Percentiles rank a stretch among this genome's conserved stretches.
phyloP scores from a whole-genome alignment of 179 eudicot species.

The Spinacia oleracea region DNA sequence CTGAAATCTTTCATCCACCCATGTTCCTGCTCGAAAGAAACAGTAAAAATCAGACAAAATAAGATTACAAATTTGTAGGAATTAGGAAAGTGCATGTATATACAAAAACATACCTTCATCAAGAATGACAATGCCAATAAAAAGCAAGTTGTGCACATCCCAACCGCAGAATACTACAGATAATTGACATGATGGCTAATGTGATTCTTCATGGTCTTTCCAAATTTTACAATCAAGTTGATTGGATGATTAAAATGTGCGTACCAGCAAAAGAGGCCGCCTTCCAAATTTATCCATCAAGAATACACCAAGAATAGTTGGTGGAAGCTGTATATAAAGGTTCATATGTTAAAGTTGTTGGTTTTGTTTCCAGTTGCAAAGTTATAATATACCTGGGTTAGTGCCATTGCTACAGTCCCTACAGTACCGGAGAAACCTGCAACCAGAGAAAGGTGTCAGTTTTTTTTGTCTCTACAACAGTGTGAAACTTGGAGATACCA shows the following conservation, averaged over 20 bases:
- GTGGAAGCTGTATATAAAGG: constrained; percentile 37
- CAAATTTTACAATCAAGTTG: too few relatives aligned
- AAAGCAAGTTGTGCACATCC: constrained; percentile 24
- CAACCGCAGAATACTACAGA: constrained; percentile 27
- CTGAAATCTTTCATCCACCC: constrained; percentile 21
- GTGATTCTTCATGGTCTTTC: too few relatives aligned
- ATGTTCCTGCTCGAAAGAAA: constrained; percentile 18
- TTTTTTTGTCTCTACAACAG: not conserved
- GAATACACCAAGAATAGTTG: constrained; percentile 31
- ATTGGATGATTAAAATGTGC: not conserved
- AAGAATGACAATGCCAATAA: constrained; percentile 29
- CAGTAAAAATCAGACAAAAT: not conserved
- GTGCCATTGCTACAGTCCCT: constrained; percentile 34
- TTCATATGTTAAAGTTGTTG: not conserved
- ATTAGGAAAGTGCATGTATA: not conserved
- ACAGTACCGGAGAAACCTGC: constrained; percentile 34
- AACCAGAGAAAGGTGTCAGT: not conserved
- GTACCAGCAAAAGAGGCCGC: constrained; percentile 48
- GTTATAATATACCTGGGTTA: constrained; percentile 38
- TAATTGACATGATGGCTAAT: not conserved
- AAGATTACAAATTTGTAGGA: not conserved
- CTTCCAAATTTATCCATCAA: constrained; percentile 54
- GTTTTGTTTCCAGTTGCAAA: not conserved
- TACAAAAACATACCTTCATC: constrained; percentile 19
- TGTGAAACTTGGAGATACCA: not conserved